These are phyloP conservation scores for Phialocephala subalpina DNA, from an alignment of 2,329 filamentous ascomycete species.

Conservation along the genomic window DNA sequence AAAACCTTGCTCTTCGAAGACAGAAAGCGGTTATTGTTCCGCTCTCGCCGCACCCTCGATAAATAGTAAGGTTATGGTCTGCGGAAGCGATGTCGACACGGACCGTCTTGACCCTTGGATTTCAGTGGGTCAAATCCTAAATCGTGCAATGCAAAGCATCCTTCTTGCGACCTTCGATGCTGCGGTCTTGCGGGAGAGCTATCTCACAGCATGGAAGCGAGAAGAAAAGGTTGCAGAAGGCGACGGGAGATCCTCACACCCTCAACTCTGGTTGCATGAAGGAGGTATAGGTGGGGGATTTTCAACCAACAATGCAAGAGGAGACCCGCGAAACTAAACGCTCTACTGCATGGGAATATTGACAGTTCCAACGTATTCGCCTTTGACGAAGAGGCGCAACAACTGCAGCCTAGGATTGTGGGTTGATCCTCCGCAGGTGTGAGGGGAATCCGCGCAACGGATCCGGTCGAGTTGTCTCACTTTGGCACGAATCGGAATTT, in stretches of 20 bases:
- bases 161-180: conserved; percentile 12
- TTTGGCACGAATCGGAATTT: conserved; percentile 6
- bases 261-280: background rate
- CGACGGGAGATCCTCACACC: conserved; percentile 16
- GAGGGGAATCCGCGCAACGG: background rate
- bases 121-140: background rate
- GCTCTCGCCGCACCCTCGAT: background rate
- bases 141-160: background rate
- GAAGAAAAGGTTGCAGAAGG: conserved; percentile 9
- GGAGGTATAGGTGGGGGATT: background rate
- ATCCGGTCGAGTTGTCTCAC: conserved; percentile 5
- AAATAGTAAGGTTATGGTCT: background rate
- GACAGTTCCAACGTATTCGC: background rate
- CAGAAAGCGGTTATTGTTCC: background rate
- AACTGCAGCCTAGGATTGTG: background rate
- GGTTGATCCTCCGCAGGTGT: background rate
- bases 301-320: background rate
- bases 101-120: background rate
- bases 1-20: background rate
- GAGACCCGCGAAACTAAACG: background rate
- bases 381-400: background rate
- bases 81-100: background rate
- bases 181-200: conserved; percentile 9
- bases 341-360: conserved; percentile 3
- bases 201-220: conserved; percentile 11